Percentiles rank a stretch among this genome's conserved stretches.
Evolutionary conservation across 116 monocot species (phyloP).

Genomic region (Zostera marina): DNA sequence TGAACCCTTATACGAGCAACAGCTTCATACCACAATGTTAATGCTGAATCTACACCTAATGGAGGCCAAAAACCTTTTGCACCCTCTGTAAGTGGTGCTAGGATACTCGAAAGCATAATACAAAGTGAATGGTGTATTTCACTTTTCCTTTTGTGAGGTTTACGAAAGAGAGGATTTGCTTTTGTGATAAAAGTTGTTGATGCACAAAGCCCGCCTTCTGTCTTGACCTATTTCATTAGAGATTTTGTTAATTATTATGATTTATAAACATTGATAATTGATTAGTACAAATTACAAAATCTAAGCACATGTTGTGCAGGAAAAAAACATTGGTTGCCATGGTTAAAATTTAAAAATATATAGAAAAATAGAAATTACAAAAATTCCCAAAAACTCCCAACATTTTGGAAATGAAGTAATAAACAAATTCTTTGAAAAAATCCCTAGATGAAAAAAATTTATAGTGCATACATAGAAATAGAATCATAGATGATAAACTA

Average conservation of each 20-base stretch:
- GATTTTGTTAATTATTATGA: neutral
- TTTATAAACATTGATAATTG: neutral
- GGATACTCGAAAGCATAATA: slow-evolving; percentile 95
- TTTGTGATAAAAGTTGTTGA: slow-evolving; percentile 93
- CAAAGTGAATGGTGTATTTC: slow-evolving; percentile 95
- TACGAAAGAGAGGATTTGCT: slow-evolving; percentile 93
- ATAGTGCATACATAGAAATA: neutral
- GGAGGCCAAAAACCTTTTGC: slow-evolving; percentile 87
- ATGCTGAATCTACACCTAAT: slow-evolving; percentile 68
- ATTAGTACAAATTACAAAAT: neutral
- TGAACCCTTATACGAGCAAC: slow-evolving; percentile 67
- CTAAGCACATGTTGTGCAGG: neutral
- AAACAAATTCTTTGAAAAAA: neutral
- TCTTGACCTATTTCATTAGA: slow-evolving; percentile 43
- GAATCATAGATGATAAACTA: neutral
- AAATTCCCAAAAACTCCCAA: neutral
- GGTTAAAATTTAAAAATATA: too few relatives aligned
- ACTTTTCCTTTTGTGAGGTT: slow-evolving; percentile 89
- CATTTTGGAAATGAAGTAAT: neutral
- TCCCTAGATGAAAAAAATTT: too few relatives aligned
- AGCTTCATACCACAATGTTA: slow-evolving; percentile 92
- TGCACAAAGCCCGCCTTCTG: slow-evolving; percentile 87
- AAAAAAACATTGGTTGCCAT: too few relatives aligned
- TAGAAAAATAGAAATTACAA: too few relatives aligned
- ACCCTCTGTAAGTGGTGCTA: slow-evolving; percentile 88